Conservation (phyloP, 495 filamentous ascomycete genomes). For the Thozetella sp. region DNA sequence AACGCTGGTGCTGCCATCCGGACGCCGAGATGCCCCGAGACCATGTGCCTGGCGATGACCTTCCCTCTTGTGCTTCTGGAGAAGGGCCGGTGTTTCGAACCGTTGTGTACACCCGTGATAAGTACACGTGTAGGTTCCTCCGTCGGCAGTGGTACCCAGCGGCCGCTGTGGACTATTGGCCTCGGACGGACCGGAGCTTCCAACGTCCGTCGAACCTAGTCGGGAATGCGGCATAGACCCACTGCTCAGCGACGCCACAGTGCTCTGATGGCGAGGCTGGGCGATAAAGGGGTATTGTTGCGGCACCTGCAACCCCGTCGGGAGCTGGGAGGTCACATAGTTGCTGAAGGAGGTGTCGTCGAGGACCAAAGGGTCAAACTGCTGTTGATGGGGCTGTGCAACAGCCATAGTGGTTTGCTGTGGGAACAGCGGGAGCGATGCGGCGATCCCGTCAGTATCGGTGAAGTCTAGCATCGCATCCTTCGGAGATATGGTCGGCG, state of each 20-base stretch:
- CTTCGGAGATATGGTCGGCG: slow-evolving; percentile 95
- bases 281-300: slow-evolving; percentile 62
- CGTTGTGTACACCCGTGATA: slow-evolving; percentile 88
- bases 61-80: slow-evolving; percentile 96
- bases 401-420: slow-evolving; percentile 32
- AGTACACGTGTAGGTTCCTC: slow-evolving; percentile 92
- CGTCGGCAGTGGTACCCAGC: slow-evolving; percentile 66
- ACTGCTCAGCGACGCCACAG: slow-evolving; percentile 37
- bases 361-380: slow-evolving; percentile 46
- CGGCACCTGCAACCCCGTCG: slow-evolving; percentile 44
- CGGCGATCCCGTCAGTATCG: slow-evolving; percentile 67
- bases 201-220: slow-evolving; percentile 40
- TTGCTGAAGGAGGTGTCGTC: slow-evolving; percentile 37
- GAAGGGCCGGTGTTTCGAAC: slow-evolving; percentile 81
- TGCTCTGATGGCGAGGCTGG: slow-evolving; percentile 43
- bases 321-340: slow-evolving; percentile 35
- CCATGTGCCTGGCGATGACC: slow-evolving; percentile 72
- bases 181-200: slow-evolving; percentile 16
- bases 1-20: slow-evolving; percentile 6
- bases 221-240: slow-evolving; percentile 37
- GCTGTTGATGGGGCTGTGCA: slow-evolving; percentile 27
- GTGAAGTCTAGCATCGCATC: slow-evolving; percentile 87
- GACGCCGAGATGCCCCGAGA: slow-evolving; percentile 21
- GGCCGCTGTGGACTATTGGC: slow-evolving; percentile 51
- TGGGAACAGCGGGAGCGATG: slow-evolving; percentile 68